phyloP scores from a whole-genome alignment of 371 early-diverging fungal genomes.

The Capillidium heterosporum region DNA sequence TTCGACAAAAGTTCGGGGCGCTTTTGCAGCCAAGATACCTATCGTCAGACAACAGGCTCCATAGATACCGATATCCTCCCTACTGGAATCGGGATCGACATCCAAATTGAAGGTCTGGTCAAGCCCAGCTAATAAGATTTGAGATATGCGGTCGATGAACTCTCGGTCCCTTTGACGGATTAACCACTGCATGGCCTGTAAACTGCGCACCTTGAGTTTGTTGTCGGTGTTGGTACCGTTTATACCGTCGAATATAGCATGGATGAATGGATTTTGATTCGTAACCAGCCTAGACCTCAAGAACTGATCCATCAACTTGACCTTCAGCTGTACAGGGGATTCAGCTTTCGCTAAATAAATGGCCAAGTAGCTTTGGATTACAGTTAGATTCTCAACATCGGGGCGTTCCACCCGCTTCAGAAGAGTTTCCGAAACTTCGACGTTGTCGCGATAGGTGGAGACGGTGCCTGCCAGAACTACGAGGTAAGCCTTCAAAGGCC shows the following conservation, averaged over 20 bases:
- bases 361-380: background rate
- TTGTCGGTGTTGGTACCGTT: slow-evolving; percentile 30
- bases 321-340: slow-evolving; percentile 34
- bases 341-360: slow-evolving; percentile 4
- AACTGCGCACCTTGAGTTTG: slow-evolving; percentile 49
- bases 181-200: slow-evolving; percentile 75
- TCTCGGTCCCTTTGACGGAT: slow-evolving; percentile 29
- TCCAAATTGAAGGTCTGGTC: too few species aligned
- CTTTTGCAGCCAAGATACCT: background rate
- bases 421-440: background rate
- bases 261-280: slow-evolving; percentile 38
- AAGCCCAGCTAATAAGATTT: too few species aligned
- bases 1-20: background rate
- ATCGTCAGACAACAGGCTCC: background rate
- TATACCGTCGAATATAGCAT: slow-evolving; percentile 59
- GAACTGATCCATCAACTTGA: slow-evolving; percentile 37
- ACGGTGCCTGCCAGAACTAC: background rate
- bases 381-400: too few species aligned
- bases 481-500: background rate
- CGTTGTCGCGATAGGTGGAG: background rate
- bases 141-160: too few species aligned
- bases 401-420: background rate
- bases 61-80: background rate
- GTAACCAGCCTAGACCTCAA: slow-evolving; percentile 41
- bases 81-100: too few species aligned